Evolutionary conservation across 176 grass and related monocot species (phyloP), one percentile per base, ranked within the genome.

Genomic region (Musa beccarii): DNA sequence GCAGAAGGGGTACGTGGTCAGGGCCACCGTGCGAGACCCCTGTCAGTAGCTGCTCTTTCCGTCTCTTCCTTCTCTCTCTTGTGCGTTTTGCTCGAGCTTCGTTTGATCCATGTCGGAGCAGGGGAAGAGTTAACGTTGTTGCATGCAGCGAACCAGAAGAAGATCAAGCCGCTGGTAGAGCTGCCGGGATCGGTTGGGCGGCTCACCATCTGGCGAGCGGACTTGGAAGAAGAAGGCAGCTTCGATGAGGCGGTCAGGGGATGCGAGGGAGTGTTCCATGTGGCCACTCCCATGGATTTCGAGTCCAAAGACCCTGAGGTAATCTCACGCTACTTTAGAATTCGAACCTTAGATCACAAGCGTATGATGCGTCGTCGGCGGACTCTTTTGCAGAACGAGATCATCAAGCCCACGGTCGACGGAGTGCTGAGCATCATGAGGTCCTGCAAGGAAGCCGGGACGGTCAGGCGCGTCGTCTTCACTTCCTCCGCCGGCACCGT

Each of bases 251-350:
- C 68, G 68, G 85, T 93, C 51, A 66, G 24, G 52, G 90, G 86
- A 2, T 91, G 90, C 86, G 84, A 66, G 22, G 90, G 90, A 66
- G 90, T 97, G 23, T 97, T 97, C 82, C 94, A 97, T 82, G 88
- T 93, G 28, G 94, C 94, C 54, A 97, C 90, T 43, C 94, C 94
- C 21, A 97, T 93, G 90, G 90, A 97, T 84, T 97, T 97, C 71
- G 86, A 93, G 11, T 93, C 94, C 80, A 84, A 91, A 64, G 88
- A 89, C 75, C 90, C 90, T 0, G 90, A 98, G 87, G 93, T 89
- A 52, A 43, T 43, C 34, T 43, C 34, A 43, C 34, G 34, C 4
- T 0, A 6, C 34, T 43, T 43, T 6, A 43, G 34, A 43, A 43
- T 43, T 43, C 34, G 34, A 43, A 43, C 34, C 34, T 43, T 43